Evolutionary conservation across 768 basidiomycete genomes (phyloP), one percentile per base, ranked within the genome.

Genomic region (Russula lepida): DNA sequence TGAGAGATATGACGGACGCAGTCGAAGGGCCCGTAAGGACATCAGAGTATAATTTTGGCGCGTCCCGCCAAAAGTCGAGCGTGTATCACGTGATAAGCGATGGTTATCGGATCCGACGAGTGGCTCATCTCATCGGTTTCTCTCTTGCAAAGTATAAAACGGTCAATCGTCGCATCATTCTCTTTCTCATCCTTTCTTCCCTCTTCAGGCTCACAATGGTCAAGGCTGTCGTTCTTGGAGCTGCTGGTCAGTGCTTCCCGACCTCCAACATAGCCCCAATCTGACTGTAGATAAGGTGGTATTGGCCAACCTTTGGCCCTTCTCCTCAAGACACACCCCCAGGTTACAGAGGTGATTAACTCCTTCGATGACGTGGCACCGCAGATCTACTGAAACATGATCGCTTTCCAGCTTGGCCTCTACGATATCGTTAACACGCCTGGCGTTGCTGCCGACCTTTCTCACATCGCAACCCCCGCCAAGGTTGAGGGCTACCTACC

Each of bases 341-440:
- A 84, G 62, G 79, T 98, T 68, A 89, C 89, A 58, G 81, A 87
- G 80, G 90, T 88, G 69, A 55, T 68, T 62, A 1, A 21, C 9
- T 46, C 25, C 23, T 44, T 12, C 6, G 15, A 6, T 43, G 8
- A 19, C 37, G 6, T 44, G 32, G 7, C 11, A 56, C 33, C 6
- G 11, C 17, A 15, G n/a, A n/a, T 39, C 30, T 13, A 23, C 46
- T 54, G 15, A 59, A n/a, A 27, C 30, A 13, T 47, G 41, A 17
- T 6, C 3, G 7, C 17, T 19, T 30, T 55, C 21, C 68, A 94
- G 88, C 87, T 98, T 54, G 78, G 84, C 55, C 84, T 98, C 62
- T 98, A 81, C 72, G 95, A 98, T 92, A 95, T 98, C 75, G 92
- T 95, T 69, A 90, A 92, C 74, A 89, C 94, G n/a, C 92, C 92